Percentiles rank a stretch among this genome's conserved stretches.
Evolutionary conservation across 495 filamentous ascomycete genomes (phyloP).

Genomic region (Hypoxylon lienhwacheense): DNA sequence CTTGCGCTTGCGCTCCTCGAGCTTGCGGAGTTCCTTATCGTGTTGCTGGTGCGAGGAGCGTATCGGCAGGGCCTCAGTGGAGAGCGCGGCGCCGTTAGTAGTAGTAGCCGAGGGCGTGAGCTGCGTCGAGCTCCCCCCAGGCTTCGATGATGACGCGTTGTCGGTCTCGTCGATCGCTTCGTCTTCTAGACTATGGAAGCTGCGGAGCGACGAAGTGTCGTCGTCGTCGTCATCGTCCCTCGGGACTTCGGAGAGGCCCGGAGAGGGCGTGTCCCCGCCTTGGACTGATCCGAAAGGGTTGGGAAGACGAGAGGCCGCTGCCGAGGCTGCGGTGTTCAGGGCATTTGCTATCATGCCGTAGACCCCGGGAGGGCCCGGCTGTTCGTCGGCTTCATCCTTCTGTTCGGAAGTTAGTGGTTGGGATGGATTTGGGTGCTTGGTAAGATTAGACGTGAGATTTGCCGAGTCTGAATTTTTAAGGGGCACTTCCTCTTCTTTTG

Average conservation of each 20-base stretch:
- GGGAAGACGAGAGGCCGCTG: slow-evolving; percentile 43
- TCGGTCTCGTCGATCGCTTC: slow-evolving; percentile 35
- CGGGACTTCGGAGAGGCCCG: slow-evolving; percentile 18
- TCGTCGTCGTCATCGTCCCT: slow-evolving; percentile 16
- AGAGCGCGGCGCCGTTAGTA: slow-evolving; percentile 40
- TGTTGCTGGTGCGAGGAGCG: slow-evolving; percentile 46
- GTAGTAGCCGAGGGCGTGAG: slow-evolving; percentile 30
- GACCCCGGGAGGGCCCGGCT: slow-evolving; percentile 52
- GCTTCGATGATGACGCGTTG: slow-evolving; percentile 28
- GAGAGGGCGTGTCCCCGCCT: slow-evolving; percentile 39
- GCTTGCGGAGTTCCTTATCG: slow-evolving; percentile 74
- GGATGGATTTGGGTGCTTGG: not conserved
- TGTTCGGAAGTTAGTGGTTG: slow-evolving; percentile 12
- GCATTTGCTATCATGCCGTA: slow-evolving; percentile 55
- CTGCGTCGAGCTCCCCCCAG: slow-evolving; percentile 30
- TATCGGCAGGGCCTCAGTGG: slow-evolving; percentile 35
- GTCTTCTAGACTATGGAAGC: slow-evolving; percentile 44
- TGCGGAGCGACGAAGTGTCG: slow-evolving; percentile 44
- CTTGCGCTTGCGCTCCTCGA: slow-evolving; percentile 68
- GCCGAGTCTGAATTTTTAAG: slow-evolving; percentile 15
- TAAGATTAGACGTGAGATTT: slow-evolving; percentile 6
- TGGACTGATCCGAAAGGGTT: slow-evolving; percentile 36
- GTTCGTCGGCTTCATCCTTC: slow-evolving; percentile 39
- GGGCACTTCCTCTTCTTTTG: slow-evolving; percentile 19
- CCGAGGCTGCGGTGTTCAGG: slow-evolving; percentile 47